Conservation (phyloP, 768 basidiomycete genomes). For the Tulasnella sp. region DNA sequence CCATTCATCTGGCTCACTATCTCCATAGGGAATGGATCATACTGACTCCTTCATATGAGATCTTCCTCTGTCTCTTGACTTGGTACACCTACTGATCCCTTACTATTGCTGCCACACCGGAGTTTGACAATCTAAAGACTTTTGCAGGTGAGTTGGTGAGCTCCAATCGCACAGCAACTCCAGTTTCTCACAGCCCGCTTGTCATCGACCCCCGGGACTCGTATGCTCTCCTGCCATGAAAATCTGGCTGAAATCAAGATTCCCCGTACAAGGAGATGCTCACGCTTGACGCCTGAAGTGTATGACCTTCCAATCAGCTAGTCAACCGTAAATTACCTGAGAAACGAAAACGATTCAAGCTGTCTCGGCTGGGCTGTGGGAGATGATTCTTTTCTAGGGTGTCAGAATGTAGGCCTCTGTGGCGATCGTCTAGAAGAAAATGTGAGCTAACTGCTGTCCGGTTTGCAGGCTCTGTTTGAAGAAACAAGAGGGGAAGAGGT, state of each 20-base stretch:
- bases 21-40: conserved; percentile 73
- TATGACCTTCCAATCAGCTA: conserved; percentile 77
- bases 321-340: conserved; percentile 70
- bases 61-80: conserved; percentile 65
- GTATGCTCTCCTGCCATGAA: conserved; percentile 49
- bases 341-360: conserved; percentile 5
- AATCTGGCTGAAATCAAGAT: conserved; percentile 25
- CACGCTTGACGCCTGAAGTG: conserved; percentile 50
- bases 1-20: too few relatives aligned
- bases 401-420: neutral
- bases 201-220: conserved; percentile 44
- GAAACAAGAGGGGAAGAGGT: too few relatives aligned
- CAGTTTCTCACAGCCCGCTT: neutral
- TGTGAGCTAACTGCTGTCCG: neutral
- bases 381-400: too few relatives aligned
- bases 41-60: conserved; percentile 73
- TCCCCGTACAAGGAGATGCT: conserved; percentile 49
- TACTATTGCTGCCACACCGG: conserved; percentile 65
- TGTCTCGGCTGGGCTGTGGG: too few relatives aligned
- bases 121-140: conserved; percentile 61
- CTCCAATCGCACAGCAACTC: neutral
- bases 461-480: too few relatives aligned
- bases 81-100: conserved; percentile 75
- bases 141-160: conserved; percentile 52
- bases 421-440: neutral